Conservation (phyloP, 108 stramenopile species). For the Cylindrotheca fusiformis region DNA sequence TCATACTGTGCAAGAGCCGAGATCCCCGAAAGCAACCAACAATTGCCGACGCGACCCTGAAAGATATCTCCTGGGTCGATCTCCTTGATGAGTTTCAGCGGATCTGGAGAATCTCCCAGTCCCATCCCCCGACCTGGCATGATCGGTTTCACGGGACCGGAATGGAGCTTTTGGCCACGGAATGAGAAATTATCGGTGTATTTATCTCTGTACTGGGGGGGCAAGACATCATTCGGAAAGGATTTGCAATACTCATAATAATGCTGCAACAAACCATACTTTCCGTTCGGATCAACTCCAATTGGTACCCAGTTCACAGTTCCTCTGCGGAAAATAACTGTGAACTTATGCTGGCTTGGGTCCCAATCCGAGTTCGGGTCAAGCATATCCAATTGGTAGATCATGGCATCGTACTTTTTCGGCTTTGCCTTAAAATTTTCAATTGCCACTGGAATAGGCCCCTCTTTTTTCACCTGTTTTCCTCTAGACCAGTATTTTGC, state of each 20-base stretch:
- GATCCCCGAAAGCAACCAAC: slow-evolving; percentile 46
- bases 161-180: slow-evolving; percentile 15
- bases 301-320: slow-evolving; percentile 20
- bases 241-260: slow-evolving; percentile 23
- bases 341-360: slow-evolving; percentile 23
- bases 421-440: slow-evolving; percentile 27
- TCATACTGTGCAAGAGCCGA: slow-evolving; percentile 42
- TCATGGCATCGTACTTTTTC: slow-evolving; percentile 20
- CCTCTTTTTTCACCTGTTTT: slow-evolving; percentile 6
- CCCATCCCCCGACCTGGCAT: slow-evolving; percentile 53
- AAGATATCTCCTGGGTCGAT: slow-evolving; percentile 41
- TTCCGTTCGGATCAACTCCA: slow-evolving; percentile 19
- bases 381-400: slow-evolving; percentile 31
- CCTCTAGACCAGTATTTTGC: slow-evolving; percentile 15
- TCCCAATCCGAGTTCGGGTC: slow-evolving; percentile 27
- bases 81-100: slow-evolving; percentile 30
- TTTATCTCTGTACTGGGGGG: slow-evolving; percentile 21
- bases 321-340: slow-evolving; percentile 29
- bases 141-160: slow-evolving; percentile 21
- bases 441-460: slow-evolving; percentile 20
- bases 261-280: neutral
- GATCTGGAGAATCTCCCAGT: slow-evolving; percentile 27
- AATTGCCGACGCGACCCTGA: slow-evolving; percentile 43
- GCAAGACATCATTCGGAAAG: slow-evolving; percentile 18
- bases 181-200: slow-evolving; percentile 24